Evolutionary conservation across 768 basidiomycete species (phyloP).

Genomic region (Lactarius akahatsu): DNA sequence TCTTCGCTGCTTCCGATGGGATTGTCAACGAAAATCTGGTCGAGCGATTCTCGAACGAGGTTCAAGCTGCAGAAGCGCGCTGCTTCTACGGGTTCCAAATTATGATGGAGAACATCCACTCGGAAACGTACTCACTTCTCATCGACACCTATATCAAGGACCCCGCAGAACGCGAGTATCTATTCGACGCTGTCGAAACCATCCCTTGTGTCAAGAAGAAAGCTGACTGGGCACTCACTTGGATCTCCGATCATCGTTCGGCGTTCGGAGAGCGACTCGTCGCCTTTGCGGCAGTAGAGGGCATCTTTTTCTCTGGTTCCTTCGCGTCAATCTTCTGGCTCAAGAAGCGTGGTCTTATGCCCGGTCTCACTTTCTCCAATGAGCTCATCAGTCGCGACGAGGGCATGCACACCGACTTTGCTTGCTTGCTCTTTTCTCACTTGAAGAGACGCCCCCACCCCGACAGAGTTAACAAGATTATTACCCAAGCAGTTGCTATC

Average conservation of each 20-base stretch:
- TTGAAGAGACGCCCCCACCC: constrained; percentile 81
- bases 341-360: constrained; percentile 98
- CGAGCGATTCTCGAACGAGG: constrained; percentile 90
- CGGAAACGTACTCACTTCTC: constrained; percentile 93
- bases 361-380: constrained; percentile 93
- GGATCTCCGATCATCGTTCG: constrained; percentile 81
- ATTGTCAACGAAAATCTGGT: constrained; percentile 97
- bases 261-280: constrained; percentile 88
- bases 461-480: constrained; percentile 64
- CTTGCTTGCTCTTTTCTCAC: constrained; percentile 85
- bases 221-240: constrained; percentile 91
- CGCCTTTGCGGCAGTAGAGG: constrained; percentile 94
- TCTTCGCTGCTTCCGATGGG: constrained; percentile 94
- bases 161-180: constrained; percentile 63
- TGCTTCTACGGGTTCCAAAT: constrained; percentile 99
- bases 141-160: constrained; percentile 96
- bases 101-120: constrained; percentile 99
- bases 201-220: constrained; percentile 92
- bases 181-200: constrained; percentile 92
- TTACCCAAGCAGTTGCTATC: constrained; percentile 79
- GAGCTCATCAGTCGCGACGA: constrained; percentile 96
- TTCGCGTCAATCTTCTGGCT: constrained; percentile 96
- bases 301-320: constrained; percentile 94
- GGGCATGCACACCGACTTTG: constrained; percentile 96
- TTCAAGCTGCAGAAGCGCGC: constrained; percentile 88